Base-by-base conservation (phyloP, 2,329 filamentous ascomycete species). In the Pyrenochaeta sp. region DNA sequence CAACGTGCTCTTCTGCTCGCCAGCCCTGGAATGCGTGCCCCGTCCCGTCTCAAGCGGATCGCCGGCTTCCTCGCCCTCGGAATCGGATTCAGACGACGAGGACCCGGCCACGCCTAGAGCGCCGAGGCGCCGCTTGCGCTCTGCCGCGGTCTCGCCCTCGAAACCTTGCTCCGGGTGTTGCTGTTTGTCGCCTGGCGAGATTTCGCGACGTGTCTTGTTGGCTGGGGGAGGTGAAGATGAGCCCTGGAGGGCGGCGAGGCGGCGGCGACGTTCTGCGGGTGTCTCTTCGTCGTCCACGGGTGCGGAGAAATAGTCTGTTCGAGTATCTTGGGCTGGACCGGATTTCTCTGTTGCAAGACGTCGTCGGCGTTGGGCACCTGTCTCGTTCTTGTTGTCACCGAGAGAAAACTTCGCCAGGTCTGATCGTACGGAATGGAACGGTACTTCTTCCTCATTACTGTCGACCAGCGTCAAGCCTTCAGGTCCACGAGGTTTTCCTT, bases 81-180 rank as follows among this genome's bases (percentile, higher is more conserved):
- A 64, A 7, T 68, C 65, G 0, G 63, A 66, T 15, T 63, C 63
- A 3, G 61, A 55, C 1, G 57, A 48, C 6, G 63, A 48, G 17
- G 64, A 60, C 9, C 58, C 49, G 17, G 57, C 56, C 17, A 88
- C 76, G 7, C 88, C 88, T 2, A 93, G 73, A 1, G 89, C 89
- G 1, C 88, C 88, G 58, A 90, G 84, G 58, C 89, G 81, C 39
- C 89, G 78, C 27, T 87, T 80, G 43, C 86, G 78, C 69, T 93
- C 89, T 0, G 88, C 89, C 0, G 87, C 85, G 0, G 88, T 91
- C 71, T 92, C 89, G 22, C 74, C 77, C 22, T 75, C 76, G 10
- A 63, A 55, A 3, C 46, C 49, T 11, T 29, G 27, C 3, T 40
- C 77, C 45, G 65, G 64, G 30, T 32, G 60, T 10, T 36, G 41